Evolutionary conservation across 1,284 basidiomycete genomes (phyloP), one percentile per base, ranked within the genome.

Genomic region (Ganoderma boninense): DNA sequence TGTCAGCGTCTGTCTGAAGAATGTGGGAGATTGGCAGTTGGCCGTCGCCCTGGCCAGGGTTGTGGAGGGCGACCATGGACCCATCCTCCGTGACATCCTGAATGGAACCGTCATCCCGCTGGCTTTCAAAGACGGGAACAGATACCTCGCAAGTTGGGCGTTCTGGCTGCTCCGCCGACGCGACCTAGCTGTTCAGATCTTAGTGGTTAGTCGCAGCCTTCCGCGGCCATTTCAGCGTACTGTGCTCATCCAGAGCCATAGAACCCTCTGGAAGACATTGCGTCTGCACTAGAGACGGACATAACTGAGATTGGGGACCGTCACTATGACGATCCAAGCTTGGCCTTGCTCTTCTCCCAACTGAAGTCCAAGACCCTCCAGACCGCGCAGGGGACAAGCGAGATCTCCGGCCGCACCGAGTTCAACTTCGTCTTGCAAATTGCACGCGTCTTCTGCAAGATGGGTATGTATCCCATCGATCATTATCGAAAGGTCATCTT

Each of bases 81-180:
- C 94, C 0, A 82, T 98, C 0, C 80, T 99, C 35, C 83, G 83
- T 26, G 87, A 87, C 62, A 89, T 99, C 29, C 82, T 99, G 44
- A 88, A 86, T 23, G 87, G 87, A 62, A 91, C 88, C 0, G 91
- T 99, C 2, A 81, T 99, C 1, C 97, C 97, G 0, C 85, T 89
- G 26, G 97, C 97, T 0, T 95, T 98, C 79, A 85, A 86, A 65
- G 87, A 92, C 23, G 97, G 96, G 0, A 96, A 98, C 80, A 87
- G 97, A 44, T 99, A 95, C 93, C 84, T 99, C n/a, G 95, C 90
- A n/a, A 95, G 93, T 71, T 99, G 97, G 97, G 95, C 95, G 4
- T 97, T 98, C 80, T 98, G 97, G 95, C 84, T 95, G 72, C 84
- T 99, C 38, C 90, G 92, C 73, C 86, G 95, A 43, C 87, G 94